Evolutionary conservation across 164 flowering plant genomes (phyloP), one percentile per base, ranked within the genome.

Genomic region (Aristolochia californica): DNA sequence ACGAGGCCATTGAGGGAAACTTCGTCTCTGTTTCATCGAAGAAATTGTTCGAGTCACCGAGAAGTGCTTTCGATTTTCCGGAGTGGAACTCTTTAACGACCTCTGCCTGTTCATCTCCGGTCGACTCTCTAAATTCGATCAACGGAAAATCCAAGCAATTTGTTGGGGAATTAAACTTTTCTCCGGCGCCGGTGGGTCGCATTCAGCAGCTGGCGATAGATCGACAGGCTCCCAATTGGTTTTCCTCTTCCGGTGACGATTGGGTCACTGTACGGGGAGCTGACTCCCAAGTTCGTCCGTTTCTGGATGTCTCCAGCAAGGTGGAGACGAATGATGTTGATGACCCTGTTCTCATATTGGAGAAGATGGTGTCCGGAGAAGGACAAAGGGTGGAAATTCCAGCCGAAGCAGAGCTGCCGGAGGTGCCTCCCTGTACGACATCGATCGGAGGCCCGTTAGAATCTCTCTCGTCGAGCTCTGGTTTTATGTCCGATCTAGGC

Each of bases 21-120:
- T 18, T 34, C 40, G 40, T 8, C 40, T 34, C 40, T 13, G 27
- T 5, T 1, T 43, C 16, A 27, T 1, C 16, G 2, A 58, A 47
- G 16, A 50, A 38, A 27, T 18, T 38, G 34, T 62, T 45, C 58
- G 48, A 30, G 40, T 76, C 83, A 47, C 83, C 83, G 13, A 76
- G 67, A 18, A 62, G 80, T 43, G 68, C 77, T 20, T 71, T 79
- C 43, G 79, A 75, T 59, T 69, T 72, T 34, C 74, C 77, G 13
- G 67, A 67, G 43, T 73, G 75, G 72, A 49, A n/a, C 43, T 68
- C 73, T 0, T 10, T 56, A 2, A n/a, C 40, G 27, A 28, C 57
- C 20, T 47, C 51, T 22, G 13, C 20, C 45, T 27, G 18, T 65
- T 61, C 70, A 18, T 22, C 26, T 16, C 54, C 54, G 0, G 21